Conservation (phyloP, 768 basidiomycete genomes). For the Tricholoma sp. region DNA sequence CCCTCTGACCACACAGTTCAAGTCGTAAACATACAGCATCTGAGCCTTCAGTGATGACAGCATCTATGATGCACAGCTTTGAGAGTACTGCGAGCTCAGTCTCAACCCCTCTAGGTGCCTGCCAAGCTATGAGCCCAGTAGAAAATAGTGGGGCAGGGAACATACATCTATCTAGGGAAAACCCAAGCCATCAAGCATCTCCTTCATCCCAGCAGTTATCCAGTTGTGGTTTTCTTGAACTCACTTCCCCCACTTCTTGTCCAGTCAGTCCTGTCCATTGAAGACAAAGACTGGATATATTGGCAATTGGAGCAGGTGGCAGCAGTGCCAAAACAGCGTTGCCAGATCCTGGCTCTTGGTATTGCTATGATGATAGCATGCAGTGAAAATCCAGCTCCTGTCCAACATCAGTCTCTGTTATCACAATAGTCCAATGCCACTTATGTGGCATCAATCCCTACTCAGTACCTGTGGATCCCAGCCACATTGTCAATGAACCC, state of each 20-base stretch:
- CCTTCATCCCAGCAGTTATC: conserved; percentile 4
- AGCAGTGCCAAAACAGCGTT: conserved; percentile 4
- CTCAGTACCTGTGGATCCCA: background rate
- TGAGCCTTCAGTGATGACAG: background rate
- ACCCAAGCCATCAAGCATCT: conserved; percentile 5
- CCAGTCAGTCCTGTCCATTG: conserved; percentile 4
- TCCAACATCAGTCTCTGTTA: no score
- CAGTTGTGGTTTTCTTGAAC: conserved; percentile 1
- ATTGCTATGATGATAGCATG: background rate
- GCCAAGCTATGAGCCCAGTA: background rate
- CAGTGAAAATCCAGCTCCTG: conserved; percentile 6
- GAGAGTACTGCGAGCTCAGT: background rate
- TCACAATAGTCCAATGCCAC: background rate
- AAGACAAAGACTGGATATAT: conserved; percentile 9
- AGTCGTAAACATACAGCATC: no score
- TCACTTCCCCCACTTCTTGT: background rate
- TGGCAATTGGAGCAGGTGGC: conserved; percentile 1
- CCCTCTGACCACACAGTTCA: no score
- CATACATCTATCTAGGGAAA: conserved; percentile 7
- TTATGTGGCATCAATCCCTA: conserved; percentile 7
- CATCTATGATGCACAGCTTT: background rate
- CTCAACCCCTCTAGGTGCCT: background rate
- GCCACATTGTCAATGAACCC: conserved; percentile 1
- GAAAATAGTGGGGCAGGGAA: background rate
- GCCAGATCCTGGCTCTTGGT: conserved; percentile 5